Conservation (phyloP, 129 eudicot genomes). For the Chrysanthemum makinoi region DNA sequence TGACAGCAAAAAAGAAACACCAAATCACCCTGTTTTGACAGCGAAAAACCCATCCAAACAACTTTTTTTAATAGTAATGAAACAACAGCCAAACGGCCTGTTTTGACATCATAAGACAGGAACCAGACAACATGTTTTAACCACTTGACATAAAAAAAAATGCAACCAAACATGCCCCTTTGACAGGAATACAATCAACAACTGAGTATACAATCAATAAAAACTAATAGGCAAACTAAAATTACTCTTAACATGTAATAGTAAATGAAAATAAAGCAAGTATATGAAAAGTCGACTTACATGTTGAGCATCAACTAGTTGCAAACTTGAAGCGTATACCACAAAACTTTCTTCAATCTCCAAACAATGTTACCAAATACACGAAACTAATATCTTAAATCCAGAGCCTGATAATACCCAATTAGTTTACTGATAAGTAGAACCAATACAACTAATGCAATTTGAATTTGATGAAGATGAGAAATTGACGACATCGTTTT, state of each 20-base stretch:
- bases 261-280: slow-evolving; percentile 5
- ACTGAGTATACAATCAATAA: background rate
- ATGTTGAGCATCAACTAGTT: slow-evolving; percentile 16
- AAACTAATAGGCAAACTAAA: background rate
- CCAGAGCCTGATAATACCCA: slow-evolving; percentile 52
- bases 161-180: too few relatives aligned
- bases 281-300: slow-evolving; percentile 27
- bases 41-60: too few relatives aligned
- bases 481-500: too few relatives aligned
- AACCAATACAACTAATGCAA: slow-evolving; percentile 64
- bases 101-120: too few relatives aligned
- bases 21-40: too few relatives aligned
- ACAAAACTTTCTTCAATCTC: slow-evolving; percentile 28
- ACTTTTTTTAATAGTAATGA: too few relatives aligned
- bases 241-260: background rate
- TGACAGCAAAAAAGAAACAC: too few relatives aligned
- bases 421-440: slow-evolving; percentile 71
- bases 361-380: slow-evolving; percentile 16
- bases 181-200: too few relatives aligned
- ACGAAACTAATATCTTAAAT: slow-evolving; percentile 45
- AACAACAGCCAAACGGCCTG: too few relatives aligned
- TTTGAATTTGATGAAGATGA: slow-evolving; percentile 31
- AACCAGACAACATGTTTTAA: too few relatives aligned
- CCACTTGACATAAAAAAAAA: too few relatives aligned
- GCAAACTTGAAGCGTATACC: slow-evolving; percentile 22